Percentiles rank a stretch among this genome's conserved stretches.
phyloP scores from a whole-genome alignment of 75 land plant genomes.

The Pseudotsuga menziesii region DNA sequence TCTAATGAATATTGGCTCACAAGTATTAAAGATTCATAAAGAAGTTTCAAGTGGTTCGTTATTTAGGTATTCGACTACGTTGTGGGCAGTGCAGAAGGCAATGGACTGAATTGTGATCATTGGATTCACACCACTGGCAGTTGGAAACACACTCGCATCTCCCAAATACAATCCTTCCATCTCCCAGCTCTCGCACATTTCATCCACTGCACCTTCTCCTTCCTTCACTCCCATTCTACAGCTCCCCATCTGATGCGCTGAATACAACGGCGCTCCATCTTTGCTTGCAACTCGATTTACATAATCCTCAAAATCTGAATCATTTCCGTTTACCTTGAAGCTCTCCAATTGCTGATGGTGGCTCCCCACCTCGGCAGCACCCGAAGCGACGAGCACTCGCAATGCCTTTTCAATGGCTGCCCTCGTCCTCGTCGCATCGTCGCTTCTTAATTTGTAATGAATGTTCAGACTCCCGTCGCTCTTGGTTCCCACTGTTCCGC shows the following conservation, averaged over 20 bases:
- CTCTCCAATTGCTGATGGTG: slow-evolving; percentile 52
- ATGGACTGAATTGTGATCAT: slow-evolving; percentile 23
- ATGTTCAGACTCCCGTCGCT: slow-evolving; percentile 22
- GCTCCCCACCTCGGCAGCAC: slow-evolving; percentile 67
- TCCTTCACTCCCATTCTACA: slow-evolving; percentile 17
- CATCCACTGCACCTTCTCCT: slow-evolving; percentile 9
- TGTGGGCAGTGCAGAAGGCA: slow-evolving; percentile 15
- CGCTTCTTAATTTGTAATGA: slow-evolving; percentile 26
- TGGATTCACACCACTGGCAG: slow-evolving; percentile 17
- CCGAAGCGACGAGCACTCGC: slow-evolving; percentile 70
- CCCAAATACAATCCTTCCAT: slow-evolving; percentile 15
- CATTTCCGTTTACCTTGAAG: slow-evolving; percentile 23
- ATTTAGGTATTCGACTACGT: not conserved
- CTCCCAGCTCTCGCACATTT: slow-evolving; percentile 19
- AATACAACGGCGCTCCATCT: slow-evolving; percentile 11
- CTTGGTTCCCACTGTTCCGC: slow-evolving; percentile 38
- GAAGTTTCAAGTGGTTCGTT: not conserved
- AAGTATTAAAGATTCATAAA: too few species aligned
- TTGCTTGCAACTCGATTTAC: slow-evolving; percentile 22
- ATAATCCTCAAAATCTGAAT: slow-evolving; percentile 52
- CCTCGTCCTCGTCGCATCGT: slow-evolving; percentile 41
- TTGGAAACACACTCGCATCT: slow-evolving; percentile 19
- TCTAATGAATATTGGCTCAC: too few species aligned
- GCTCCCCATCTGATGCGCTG: slow-evolving; percentile 25
- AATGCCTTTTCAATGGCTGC: slow-evolving; percentile 45